These are phyloP conservation scores for Globisporangium canariense DNA, from an alignment of 352 stramenopile species.

Conservation along the genomic window DNA sequence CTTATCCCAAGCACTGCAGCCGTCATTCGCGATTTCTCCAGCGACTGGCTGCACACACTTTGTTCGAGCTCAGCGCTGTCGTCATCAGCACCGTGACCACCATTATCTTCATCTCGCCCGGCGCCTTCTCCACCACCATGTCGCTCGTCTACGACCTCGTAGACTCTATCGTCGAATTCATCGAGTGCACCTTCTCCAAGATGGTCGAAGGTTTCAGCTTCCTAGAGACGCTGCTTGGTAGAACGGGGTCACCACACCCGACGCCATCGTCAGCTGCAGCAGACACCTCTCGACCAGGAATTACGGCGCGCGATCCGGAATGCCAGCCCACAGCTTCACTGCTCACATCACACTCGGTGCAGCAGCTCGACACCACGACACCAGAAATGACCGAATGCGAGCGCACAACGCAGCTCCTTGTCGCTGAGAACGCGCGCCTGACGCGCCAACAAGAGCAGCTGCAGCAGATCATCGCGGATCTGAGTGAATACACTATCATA, in stretches of 20 bases:
- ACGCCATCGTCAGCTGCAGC: neutral
- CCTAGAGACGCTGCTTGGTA: neutral
- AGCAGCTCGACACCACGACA: neutral
- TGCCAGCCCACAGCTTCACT: neutral
- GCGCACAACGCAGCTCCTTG: neutral
- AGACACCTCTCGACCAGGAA: neutral
- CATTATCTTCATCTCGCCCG: neutral
- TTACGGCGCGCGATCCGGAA: neutral
- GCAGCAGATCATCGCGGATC: neutral
- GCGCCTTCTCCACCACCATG: neutral
- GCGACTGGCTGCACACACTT: neutral
- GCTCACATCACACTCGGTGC: neutral
- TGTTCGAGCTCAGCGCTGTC: neutral
- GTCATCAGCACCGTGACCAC: neutral
- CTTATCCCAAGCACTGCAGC: neutral
- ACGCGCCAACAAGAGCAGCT: constrained; percentile 1
- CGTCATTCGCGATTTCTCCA: neutral
- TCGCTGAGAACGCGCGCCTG: neutral
- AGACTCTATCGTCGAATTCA: neutral
- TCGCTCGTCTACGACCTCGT: neutral
- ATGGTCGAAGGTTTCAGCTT: neutral
- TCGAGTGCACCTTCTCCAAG: neutral
- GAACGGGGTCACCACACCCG: neutral
- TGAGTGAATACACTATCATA: neutral
- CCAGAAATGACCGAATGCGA: neutral